Conservation (phyloP, 2,329 filamentous ascomycete genomes). For the Arthrinium puccinioides region DNA sequence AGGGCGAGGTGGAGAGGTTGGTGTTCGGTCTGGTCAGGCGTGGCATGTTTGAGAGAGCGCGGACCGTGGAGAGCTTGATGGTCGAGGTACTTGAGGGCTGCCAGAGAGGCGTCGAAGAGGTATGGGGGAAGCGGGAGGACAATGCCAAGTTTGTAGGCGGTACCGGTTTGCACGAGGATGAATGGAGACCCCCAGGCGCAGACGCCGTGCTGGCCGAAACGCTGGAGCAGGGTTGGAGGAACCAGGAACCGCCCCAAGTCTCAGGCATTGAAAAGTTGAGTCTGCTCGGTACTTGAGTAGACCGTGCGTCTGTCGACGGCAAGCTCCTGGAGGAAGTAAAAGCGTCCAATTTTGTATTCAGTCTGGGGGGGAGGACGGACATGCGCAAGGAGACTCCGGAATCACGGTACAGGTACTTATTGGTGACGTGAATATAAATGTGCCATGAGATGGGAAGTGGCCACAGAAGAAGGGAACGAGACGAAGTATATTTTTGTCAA, state of each 20-base stretch:
- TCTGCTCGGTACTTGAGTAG: conserved; percentile 36
- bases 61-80: conserved; percentile 67
- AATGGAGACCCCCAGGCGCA: conserved; percentile 32
- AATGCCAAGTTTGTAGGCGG: conserved; percentile 2
- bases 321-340: no score
- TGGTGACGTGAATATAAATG: no score
- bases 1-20: conserved; percentile 65
- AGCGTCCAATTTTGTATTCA: no score
- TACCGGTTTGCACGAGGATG: not conserved
- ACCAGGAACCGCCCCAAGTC: conserved; percentile 41
- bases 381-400: no score
- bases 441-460: no score
- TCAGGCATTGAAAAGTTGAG: conserved; percentile 40
- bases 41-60: conserved; percentile 80
- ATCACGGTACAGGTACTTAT: no score
- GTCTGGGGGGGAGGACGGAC: no score
- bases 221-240: conserved; percentile 36
- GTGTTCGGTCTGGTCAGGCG: conserved; percentile 71
- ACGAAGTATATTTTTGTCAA: no score
- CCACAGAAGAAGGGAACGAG: no score
- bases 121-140: conserved; percentile 42
- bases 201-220: conserved; percentile 46
- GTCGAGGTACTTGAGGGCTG: conserved; percentile 68
- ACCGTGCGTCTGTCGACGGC: no score
- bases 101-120: conserved; percentile 57